A percentile compares a stretch with the other conserved stretches of the same genome.
phyloP scores from a whole-genome alignment of 2,329 filamentous ascomycete species.

The Fusarium albidum region DNA sequence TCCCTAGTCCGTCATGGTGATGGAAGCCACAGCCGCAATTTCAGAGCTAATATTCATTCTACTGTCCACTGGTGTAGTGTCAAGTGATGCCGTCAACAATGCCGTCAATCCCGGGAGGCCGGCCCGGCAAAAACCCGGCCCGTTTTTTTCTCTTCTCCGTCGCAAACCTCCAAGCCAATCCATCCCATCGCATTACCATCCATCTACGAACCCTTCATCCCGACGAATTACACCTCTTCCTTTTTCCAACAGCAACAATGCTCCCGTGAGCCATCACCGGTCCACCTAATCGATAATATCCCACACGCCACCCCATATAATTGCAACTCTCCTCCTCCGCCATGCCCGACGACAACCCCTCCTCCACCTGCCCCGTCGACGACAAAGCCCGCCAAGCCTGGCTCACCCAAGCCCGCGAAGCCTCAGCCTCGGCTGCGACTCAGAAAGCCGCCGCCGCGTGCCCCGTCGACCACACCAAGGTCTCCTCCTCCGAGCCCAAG shows the following conservation, averaged over 20 bases:
- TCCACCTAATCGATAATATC: background rate
- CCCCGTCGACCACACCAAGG: constrained; percentile 46
- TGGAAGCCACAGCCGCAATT: no score
- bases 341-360: constrained; percentile 41
- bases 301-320: background rate
- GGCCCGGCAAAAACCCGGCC: constrained; percentile 34
- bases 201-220: constrained; percentile 5
- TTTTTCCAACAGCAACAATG: background rate
- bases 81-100: background rate
- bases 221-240: constrained; percentile 32
- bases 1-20: no score
- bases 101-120: constrained; percentile 1
- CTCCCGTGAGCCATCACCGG: background rate
- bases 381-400: constrained; percentile 88
- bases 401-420: constrained; percentile 73
- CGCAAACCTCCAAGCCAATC: constrained; percentile 32
- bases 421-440: constrained; percentile 52
- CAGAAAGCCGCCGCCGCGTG: constrained; percentile 40
- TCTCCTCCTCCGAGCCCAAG: constrained; percentile 37
- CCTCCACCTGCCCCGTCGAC: constrained; percentile 81
- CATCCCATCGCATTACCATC: constrained; percentile 34
- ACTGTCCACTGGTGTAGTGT: no score
- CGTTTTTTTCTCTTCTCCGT: constrained; percentile 26
- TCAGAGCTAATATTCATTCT: no score
- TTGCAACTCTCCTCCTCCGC: background rate